These are phyloP conservation scores for Aurifilum marmelostoma DNA, from an alignment of 2,329 filamentous ascomycete genomes.

Conservation along the genomic window DNA sequence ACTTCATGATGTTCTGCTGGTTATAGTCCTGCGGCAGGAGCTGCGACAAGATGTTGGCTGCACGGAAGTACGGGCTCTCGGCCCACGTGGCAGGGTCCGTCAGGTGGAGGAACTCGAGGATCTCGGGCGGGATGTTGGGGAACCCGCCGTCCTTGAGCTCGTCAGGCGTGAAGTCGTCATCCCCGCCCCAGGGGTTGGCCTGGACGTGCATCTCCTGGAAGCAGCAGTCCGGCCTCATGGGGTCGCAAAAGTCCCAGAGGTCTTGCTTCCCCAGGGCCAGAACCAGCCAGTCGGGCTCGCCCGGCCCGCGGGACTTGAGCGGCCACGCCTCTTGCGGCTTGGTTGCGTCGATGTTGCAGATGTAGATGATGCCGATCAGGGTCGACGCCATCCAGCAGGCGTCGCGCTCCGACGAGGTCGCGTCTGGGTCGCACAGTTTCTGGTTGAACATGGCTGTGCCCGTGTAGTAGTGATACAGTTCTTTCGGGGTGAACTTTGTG, in stretches of 20 bases:
- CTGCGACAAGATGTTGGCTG: conserved; percentile 42
- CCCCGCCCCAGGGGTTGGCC: neutral
- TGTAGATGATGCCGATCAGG: conserved; percentile 49
- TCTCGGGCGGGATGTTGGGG: conserved; percentile 37
- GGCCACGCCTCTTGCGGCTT: conserved; percentile 58
- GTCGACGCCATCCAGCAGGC: conserved; percentile 51
- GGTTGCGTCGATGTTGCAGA: conserved; percentile 47
- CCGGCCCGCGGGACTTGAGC: conserved; percentile 44
- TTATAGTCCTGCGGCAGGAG: conserved; percentile 42
- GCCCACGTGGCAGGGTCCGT: conserved; percentile 30
- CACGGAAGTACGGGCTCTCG: conserved; percentile 40
- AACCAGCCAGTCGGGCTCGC: conserved; percentile 61
- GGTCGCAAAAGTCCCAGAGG: conserved; percentile 56
- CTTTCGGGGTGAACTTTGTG: conserved; percentile 35
- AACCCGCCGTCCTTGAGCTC: conserved; percentile 29
- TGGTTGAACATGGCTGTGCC: conserved; percentile 52
- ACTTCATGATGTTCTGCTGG: conserved; percentile 47
- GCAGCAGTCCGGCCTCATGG: conserved; percentile 39
- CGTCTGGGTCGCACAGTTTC: conserved; percentile 42
- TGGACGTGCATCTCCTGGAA: conserved; percentile 31
- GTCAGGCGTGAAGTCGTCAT: conserved; percentile 18
- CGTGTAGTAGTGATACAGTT: conserved; percentile 52
- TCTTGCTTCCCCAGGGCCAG: conserved; percentile 59
- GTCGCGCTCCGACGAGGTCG: conserved; percentile 47
- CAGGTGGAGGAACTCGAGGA: conserved; percentile 39